Evolutionary conservation across 352 stramenopile genomes (phyloP).

Genomic region (Lagenidium sp.): DNA sequence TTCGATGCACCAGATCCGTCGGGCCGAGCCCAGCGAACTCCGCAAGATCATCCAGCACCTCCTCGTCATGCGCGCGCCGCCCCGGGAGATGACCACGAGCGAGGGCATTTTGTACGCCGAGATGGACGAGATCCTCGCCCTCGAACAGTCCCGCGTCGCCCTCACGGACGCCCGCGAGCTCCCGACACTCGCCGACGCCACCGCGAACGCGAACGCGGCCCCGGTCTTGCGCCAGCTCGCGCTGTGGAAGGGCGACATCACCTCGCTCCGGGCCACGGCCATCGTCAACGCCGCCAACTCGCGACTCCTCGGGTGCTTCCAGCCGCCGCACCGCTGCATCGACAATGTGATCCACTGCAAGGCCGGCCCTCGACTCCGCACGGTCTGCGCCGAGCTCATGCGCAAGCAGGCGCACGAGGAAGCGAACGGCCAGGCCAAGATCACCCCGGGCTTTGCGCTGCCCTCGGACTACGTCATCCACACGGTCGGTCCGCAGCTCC

Average conservation of each 20-base stretch:
- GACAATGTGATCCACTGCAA: slow-evolving; percentile 70
- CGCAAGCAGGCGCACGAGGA: slow-evolving; percentile 24
- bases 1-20: background rate
- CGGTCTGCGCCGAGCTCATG: slow-evolving; percentile 44
- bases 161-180: background rate
- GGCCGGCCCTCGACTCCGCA: slow-evolving; percentile 40
- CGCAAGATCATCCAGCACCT: background rate
- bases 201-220: slow-evolving; percentile 5
- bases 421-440: slow-evolving; percentile 31
- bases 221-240: slow-evolving; percentile 18
- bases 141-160: background rate
- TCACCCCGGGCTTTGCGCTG: slow-evolving; percentile 44
- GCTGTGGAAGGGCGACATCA: slow-evolving; percentile 67
- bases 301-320: slow-evolving; percentile 56
- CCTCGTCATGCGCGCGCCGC: background rate
- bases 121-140: background rate
- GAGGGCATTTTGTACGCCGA: background rate
- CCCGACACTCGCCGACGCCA: background rate
- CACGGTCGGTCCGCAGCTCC: slow-evolving; percentile 49
- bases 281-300: slow-evolving; percentile 69
- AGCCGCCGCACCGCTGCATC: slow-evolving; percentile 58
- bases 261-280: slow-evolving; percentile 36
- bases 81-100: too few relatives aligned
- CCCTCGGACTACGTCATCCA: slow-evolving; percentile 47
- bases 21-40: background rate